Conservation (phyloP, 495 filamentous ascomycete species). For the Daldinia childiae region DNA sequence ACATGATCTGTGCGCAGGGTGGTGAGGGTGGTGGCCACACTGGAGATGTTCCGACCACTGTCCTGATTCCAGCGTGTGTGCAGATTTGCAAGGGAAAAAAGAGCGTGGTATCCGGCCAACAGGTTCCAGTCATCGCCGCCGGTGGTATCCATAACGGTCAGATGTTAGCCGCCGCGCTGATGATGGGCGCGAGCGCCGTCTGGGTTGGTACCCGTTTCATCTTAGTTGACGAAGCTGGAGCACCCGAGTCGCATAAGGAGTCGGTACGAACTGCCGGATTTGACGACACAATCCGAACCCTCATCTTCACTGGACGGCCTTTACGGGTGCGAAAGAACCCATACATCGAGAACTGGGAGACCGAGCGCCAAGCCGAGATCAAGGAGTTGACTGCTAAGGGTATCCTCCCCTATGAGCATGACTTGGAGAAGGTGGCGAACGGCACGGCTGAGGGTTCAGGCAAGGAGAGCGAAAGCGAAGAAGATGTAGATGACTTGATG, state of each 20-base stretch:
- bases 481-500: constrained; percentile 74
- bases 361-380: constrained; percentile 87
- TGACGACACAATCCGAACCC: constrained; percentile 93
- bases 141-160: constrained; percentile 95
- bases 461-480: constrained; percentile 70
- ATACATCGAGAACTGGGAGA: constrained; percentile 97
- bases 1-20: constrained; percentile 94
- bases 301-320: constrained; percentile 97
- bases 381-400: constrained; percentile 89
- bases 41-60: constrained; percentile 85
- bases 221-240: constrained; percentile 90
- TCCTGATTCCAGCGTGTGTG: constrained; percentile 91
- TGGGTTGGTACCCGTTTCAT: constrained; percentile 99
- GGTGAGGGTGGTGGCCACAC: constrained; percentile 94
- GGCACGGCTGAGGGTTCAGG: constrained; percentile 67
- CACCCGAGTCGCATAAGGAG: constrained; percentile 94
- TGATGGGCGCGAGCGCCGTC: constrained; percentile 90
- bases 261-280: constrained; percentile 90
- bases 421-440: constrained; percentile 79
- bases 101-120: constrained; percentile 84
- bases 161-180: constrained; percentile 86
- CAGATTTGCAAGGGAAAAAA: constrained; percentile 81
- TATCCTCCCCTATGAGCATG: constrained; percentile 90
- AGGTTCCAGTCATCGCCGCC: constrained; percentile 91
- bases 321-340: constrained; percentile 90